Evolutionary conservation across 495 filamentous ascomycete species (phyloP), one percentile per base, ranked within the genome.

Genomic region (Penicillium longicatenatum): DNA sequence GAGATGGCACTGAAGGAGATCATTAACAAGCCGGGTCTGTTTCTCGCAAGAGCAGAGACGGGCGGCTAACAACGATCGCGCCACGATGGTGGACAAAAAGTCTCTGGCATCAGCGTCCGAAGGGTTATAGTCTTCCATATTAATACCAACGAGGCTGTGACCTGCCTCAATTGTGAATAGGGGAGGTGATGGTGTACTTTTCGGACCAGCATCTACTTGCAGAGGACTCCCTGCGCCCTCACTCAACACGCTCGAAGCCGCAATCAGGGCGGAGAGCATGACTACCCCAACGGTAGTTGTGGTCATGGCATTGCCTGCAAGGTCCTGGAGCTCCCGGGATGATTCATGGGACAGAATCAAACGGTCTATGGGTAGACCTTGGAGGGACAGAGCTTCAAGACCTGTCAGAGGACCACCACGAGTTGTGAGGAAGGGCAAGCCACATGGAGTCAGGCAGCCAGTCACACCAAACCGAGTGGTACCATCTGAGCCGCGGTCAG

Each of bases 231-330:
- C 51, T n/a, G 56, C 26, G 4, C 50, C 61, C 19, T 52, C 12
- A 20, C 68, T 41, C 22, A 85, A 58, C 6, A 76, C 62, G 14
- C 73, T 58, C 20, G 78, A 57, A 17, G 71, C 72, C 16, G 65
- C 65, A 20, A 84, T 80, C 22, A 90, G 64, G 0, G 80, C 79
- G 17, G 80, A 62, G 1, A 90, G 56, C 7, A 90, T 78, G 1
- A 82, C 80, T 4, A 83, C 76, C 1, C 88, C 87, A 6, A 93
- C 84, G 8, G 91, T 87, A 0, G 91, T 88, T 4, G 86, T 82
- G 3, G 82, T 82, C 91, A 96, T 96, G 1, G 91, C 91, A 65
- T 96, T 96, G 0, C 91, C 91, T 3, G 88, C 89, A 6, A 96
- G 75, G 56, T 92, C 83, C 50, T 86, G 84, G 8, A 91, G 74